phyloP scores from a whole-genome alignment of 495 filamentous ascomycete species.

The Friedmanniomyces simplex region DNA sequence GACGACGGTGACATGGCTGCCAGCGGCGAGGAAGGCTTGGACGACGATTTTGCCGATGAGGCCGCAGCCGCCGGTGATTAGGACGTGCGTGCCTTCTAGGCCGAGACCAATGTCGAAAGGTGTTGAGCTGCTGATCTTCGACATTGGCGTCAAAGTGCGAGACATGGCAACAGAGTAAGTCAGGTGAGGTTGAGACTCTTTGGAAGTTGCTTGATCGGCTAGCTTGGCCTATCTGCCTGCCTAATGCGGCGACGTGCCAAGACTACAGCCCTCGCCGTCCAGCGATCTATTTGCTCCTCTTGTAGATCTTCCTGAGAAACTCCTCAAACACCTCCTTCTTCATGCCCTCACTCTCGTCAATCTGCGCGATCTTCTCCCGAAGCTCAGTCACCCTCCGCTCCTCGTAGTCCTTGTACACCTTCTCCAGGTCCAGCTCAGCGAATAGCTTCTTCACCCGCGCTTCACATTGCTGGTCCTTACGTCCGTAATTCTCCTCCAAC shows the following conservation, averaged over 20 bases:
- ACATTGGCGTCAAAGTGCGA: not conserved
- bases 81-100: constrained; percentile 34
- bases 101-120: constrained; percentile 22
- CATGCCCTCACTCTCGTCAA: constrained; percentile 77
- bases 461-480: constrained; percentile 73
- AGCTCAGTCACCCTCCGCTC: constrained; percentile 70
- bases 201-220: not conserved
- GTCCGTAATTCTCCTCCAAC: constrained; percentile 77
- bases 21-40: constrained; percentile 32
- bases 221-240: not conserved
- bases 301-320: constrained; percentile 94
- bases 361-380: constrained; percentile 56
- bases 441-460: constrained; percentile 77
- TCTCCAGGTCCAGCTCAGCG: constrained; percentile 70
- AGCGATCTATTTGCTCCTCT: constrained; percentile 64
- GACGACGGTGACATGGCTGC: constrained; percentile 30
- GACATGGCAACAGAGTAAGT: not conserved
- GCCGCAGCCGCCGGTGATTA: constrained; percentile 45
- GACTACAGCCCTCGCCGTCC: not conserved
- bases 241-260: not conserved
- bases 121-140: not conserved
- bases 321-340: constrained; percentile 82
- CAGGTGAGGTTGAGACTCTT: not conserved
- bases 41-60: constrained; percentile 30
- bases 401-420: constrained; percentile 78